A percentile compares a stretch with the other conserved stretches of the same genome.
Conservation (phyloP, 441 rosid genomes). For the Manihot esculenta region DNA sequence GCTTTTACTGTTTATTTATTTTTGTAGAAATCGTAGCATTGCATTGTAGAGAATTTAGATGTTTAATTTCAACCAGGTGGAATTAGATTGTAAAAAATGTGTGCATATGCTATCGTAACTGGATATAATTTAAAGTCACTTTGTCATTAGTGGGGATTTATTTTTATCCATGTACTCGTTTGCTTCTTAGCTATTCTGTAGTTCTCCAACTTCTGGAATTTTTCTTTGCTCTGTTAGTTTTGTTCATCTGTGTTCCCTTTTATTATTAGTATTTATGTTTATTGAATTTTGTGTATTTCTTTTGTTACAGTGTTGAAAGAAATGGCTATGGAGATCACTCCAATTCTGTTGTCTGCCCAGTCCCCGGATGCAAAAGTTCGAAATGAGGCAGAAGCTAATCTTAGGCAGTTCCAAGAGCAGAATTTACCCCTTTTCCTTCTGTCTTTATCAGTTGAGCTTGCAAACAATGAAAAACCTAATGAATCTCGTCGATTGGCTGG, state of each 20-base stretch:
- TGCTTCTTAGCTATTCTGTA: background rate
- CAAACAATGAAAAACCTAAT: conserved; percentile 68
- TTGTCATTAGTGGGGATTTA: background rate
- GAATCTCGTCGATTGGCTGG: conserved; percentile 92
- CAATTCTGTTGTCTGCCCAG: conserved; percentile 71
- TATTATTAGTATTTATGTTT: background rate
- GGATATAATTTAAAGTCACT: background rate
- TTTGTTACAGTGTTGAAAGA: conserved; percentile 27
- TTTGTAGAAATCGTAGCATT: background rate
- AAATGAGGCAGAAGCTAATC: conserved; percentile 69
- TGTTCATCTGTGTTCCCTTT: background rate
- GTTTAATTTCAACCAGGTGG: background rate
- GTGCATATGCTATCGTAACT: background rate
- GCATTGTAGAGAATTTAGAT: background rate
- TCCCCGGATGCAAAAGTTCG: conserved; percentile 67
- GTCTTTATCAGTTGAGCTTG: conserved; percentile 73
- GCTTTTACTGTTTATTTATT: background rate
- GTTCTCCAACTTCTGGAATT: background rate
- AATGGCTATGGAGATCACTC: conserved; percentile 89
- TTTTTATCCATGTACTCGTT: background rate
- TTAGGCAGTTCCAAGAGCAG: conserved; percentile 74
- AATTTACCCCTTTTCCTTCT: conserved; percentile 66
- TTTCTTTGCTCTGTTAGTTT: background rate
- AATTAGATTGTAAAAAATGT: background rate
- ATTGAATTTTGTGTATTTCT: background rate